Conservation (phyloP, 129 eudicot species). For the Silybum marianum region DNA sequence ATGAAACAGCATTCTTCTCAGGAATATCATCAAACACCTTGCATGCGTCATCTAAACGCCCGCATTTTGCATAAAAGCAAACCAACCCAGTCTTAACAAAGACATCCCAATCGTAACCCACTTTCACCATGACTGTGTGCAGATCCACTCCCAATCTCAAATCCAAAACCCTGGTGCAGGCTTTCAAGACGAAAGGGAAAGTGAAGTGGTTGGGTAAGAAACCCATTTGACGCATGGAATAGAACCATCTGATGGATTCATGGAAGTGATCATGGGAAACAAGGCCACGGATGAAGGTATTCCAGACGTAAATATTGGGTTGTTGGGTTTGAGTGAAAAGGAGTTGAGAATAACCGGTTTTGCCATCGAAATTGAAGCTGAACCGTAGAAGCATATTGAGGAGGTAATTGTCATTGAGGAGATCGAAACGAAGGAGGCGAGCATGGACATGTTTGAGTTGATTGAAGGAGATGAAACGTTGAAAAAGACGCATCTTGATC, state of each 20-base stretch:
- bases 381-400: constrained; percentile 54
- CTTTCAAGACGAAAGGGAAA: constrained; percentile 72
- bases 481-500: constrained; percentile 42
- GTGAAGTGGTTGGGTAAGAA: constrained; percentile 65
- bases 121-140: constrained; percentile 58
- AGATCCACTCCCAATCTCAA: constrained; percentile 48
- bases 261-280: constrained; percentile 48
- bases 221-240: constrained; percentile 49
- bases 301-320: constrained; percentile 59
- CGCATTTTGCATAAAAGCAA: constrained; percentile 54
- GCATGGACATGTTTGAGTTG: constrained; percentile 74
- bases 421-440: constrained; percentile 50
- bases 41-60: constrained; percentile 54
- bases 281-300: constrained; percentile 69
- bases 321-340: constrained; percentile 51
- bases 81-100: constrained; percentile 75
- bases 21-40: constrained; percentile 81
- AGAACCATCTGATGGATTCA: constrained; percentile 43
- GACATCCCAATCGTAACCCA: constrained; percentile 59
- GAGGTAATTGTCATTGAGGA: constrained; percentile 59
- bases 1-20: constrained; percentile 58
- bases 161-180: constrained; percentile 49
- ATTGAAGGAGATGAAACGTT: constrained; percentile 42
- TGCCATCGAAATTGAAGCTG: constrained; percentile 39
- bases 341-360: constrained; percentile 48